Conservation (phyloP, 768 basidiomycete species). For the Mycena haematopus region DNA sequence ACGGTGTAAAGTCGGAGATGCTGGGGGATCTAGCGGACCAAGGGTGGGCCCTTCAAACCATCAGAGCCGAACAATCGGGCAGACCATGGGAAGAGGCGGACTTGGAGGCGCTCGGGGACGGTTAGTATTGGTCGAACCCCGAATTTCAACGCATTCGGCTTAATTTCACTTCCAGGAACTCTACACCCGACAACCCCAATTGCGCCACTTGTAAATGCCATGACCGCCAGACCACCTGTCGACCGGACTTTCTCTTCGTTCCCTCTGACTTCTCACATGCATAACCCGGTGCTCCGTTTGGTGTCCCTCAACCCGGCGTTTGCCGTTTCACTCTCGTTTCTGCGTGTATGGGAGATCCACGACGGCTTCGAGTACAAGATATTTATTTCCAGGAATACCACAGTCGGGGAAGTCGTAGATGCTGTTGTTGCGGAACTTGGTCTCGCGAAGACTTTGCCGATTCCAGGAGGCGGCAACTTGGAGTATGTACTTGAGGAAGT, state of each 20-base stretch:
- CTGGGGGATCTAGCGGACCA: slow-evolving; percentile 61
- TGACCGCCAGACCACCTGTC: slow-evolving; percentile 41
- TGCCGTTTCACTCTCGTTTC: slow-evolving; percentile 58
- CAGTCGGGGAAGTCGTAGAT: slow-evolving; percentile 61
- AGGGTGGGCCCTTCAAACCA: slow-evolving; percentile 74
- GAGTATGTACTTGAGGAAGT: slow-evolving; percentile 80
- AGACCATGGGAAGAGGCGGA: slow-evolving; percentile 76
- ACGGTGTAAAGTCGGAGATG: slow-evolving; percentile 59
- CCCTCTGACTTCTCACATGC: slow-evolving; percentile 70
- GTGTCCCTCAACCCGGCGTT: slow-evolving; percentile 72
- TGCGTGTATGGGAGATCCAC: slow-evolving; percentile 77
- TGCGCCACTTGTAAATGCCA: slow-evolving; percentile 57
- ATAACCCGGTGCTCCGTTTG: slow-evolving; percentile 69
- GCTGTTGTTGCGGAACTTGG: slow-evolving; percentile 68
- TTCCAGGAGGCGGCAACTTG: slow-evolving; percentile 70
- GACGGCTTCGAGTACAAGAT: slow-evolving; percentile 72
- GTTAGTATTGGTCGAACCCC: slow-evolving; percentile 42
- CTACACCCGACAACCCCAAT: slow-evolving; percentile 52
- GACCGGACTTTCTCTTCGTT: slow-evolving; percentile 73
- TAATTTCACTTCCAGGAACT: slow-evolving; percentile 48
- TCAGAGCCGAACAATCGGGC: slow-evolving; percentile 64
- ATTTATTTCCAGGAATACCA: slow-evolving; percentile 66
- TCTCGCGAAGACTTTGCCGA: slow-evolving; percentile 65
- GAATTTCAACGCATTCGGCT: neutral
- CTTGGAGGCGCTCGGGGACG: slow-evolving; percentile 67